These are phyloP conservation scores for Lactifluus volemus DNA, from an alignment of 768 basidiomycete genomes.

Conservation along the genomic window DNA sequence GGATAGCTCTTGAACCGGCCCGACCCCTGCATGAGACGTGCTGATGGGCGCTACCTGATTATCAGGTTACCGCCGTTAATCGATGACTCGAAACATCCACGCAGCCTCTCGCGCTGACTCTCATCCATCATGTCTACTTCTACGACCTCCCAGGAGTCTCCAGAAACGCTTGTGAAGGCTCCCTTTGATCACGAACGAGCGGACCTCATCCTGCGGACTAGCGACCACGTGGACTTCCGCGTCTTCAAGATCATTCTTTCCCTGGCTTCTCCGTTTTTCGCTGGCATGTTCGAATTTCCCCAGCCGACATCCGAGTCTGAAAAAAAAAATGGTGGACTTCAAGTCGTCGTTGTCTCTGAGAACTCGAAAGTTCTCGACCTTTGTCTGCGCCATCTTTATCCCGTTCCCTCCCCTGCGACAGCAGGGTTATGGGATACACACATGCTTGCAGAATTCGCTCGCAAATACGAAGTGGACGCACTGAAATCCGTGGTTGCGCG, in stretches of 20 bases:
- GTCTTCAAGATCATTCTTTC: slow-evolving; percentile 12
- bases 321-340: neutral
- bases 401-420: neutral
- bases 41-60: too few relatives aligned
- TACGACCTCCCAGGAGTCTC: too few relatives aligned
- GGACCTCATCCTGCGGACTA: slow-evolving; percentile 4
- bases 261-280: slow-evolving; percentile 5
- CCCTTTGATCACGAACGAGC: slow-evolving; percentile 8
- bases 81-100: too few relatives aligned
- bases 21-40: too few relatives aligned
- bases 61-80: too few relatives aligned
- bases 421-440: neutral
- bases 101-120: too few relatives aligned
- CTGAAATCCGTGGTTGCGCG: neutral
- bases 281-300: slow-evolving; percentile 10
- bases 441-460: slow-evolving; percentile 5
- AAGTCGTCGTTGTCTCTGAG: slow-evolving; percentile 1
- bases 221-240: slow-evolving; percentile 9
- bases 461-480: slow-evolving; percentile 14
- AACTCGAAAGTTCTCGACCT: slow-evolving; percentile 2
- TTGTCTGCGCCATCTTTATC: slow-evolving; percentile 12
- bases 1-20: too few relatives aligned
- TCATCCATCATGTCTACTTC: too few relatives aligned
- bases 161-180: neutral
- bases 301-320: neutral